phyloP scores from a whole-genome alignment of 108 stramenopile species.

The Craspedostauros australis region DNA sequence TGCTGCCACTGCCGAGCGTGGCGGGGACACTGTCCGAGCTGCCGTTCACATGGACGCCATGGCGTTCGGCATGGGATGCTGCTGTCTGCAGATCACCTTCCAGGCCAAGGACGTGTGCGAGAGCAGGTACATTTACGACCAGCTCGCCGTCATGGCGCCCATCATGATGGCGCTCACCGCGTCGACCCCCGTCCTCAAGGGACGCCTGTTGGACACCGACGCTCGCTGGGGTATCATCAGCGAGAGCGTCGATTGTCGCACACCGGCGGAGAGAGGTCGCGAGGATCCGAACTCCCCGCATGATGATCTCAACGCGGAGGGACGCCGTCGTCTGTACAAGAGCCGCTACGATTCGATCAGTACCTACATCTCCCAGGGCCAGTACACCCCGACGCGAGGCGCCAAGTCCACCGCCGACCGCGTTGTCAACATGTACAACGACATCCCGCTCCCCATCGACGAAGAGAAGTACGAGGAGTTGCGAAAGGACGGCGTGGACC shows the following conservation, averaged over 20 bases:
- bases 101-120: slow-evolving; percentile 97
- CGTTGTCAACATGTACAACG: slow-evolving; percentile 91
- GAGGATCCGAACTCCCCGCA: slow-evolving; percentile 58
- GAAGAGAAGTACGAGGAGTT: slow-evolving; percentile 70
- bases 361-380: slow-evolving; percentile 87
- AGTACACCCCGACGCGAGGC: slow-evolving; percentile 15
- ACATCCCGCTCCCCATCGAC: slow-evolving; percentile 82
- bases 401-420: slow-evolving; percentile 45
- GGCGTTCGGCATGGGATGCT: slow-evolving; percentile 99
- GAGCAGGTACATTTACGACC: slow-evolving; percentile 96
- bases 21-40: slow-evolving; percentile 50
- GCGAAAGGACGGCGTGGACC: slow-evolving; percentile 85
- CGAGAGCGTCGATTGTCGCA: slow-evolving; percentile 92
- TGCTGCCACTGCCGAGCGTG: neutral
- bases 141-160: slow-evolving; percentile 95
- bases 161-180: slow-evolving; percentile 98
- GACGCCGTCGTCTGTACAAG: slow-evolving; percentile 81
- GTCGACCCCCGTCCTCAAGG: slow-evolving; percentile 89
- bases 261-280: slow-evolving; percentile 85
- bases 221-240: slow-evolving; percentile 95
- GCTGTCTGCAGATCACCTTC: slow-evolving; percentile 98
- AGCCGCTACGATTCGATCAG: slow-evolving; percentile 94
- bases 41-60: slow-evolving; percentile 98
- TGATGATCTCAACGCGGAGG: slow-evolving; percentile 57
- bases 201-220: slow-evolving; percentile 94